These are phyloP conservation scores for Hypericum androsaemum DNA, from an alignment of 345 rosid species.

Conservation along the genomic window DNA sequence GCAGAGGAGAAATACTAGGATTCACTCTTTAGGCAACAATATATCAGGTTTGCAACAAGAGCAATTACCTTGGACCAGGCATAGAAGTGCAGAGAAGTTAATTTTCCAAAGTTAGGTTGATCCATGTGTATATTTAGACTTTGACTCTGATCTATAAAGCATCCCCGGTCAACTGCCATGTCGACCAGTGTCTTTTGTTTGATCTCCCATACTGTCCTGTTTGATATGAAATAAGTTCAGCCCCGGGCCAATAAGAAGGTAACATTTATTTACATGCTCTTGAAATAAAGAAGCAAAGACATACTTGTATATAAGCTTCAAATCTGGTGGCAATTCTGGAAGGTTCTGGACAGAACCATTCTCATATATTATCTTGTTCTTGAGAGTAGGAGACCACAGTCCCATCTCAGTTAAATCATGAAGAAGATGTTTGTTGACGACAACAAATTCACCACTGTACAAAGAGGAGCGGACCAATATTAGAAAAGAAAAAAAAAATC, in stretches of 20 bases:
- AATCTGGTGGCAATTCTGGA: conserved; percentile 56
- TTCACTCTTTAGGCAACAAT: no score
- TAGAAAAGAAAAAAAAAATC: background rate
- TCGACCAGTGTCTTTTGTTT: conserved; percentile 82
- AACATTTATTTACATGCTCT: background rate
- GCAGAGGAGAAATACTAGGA: no score
- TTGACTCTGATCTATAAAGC: conserved; percentile 91
- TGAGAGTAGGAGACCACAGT: conserved; percentile 70
- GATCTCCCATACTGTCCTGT: conserved; percentile 96
- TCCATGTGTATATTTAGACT: conserved; percentile 93
- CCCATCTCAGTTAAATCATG: conserved; percentile 88
- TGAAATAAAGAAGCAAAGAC: background rate
- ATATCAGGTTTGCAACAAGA: no score
- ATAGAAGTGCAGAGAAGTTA: conserved; percentile 74
- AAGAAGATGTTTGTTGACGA: conserved; percentile 95
- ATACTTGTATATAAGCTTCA: conserved; percentile 75
- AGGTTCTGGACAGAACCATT: conserved; percentile 72
- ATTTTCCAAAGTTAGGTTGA: conserved; percentile 66
- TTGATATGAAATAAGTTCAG: background rate
- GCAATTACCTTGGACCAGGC: conserved; percentile 71
- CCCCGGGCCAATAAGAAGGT: background rate
- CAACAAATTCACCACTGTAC: conserved; percentile 83
- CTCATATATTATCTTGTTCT: conserved; percentile 65
- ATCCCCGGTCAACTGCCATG: conserved; percentile 89
- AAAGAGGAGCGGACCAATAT: conserved; percentile 7